Evolutionary conservation across 2,329 filamentous ascomycete species (phyloP).

Genomic region (Ceratocystis harringtonii): DNA sequence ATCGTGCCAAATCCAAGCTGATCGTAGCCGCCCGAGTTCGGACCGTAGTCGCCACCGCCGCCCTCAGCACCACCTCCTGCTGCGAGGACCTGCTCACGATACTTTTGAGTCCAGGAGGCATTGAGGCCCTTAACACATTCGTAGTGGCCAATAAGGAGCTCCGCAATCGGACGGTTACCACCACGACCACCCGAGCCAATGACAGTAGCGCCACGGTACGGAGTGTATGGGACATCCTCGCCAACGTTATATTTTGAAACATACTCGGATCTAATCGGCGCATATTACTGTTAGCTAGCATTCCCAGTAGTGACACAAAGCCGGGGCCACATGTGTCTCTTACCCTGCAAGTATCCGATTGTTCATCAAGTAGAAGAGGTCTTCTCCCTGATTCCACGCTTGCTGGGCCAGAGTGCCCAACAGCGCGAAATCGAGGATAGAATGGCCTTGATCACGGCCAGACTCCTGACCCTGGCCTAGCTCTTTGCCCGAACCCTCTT

Average conservation of each 20-base stretch:
- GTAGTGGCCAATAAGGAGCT: conserved; percentile 30
- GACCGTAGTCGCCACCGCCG: conserved; percentile 30
- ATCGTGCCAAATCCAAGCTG: conserved; percentile 25
- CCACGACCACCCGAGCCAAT: conserved; percentile 21
- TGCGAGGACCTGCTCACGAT: conserved; percentile 26
- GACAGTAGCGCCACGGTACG: background rate
- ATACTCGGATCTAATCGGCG: background rate
- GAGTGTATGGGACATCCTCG: background rate
- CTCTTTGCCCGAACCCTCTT: background rate
- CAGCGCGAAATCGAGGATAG: background rate
- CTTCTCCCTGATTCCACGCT: background rate
- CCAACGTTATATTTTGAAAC: background rate
- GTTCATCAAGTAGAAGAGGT: background rate
- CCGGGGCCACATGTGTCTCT: background rate
- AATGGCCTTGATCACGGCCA: background rate
- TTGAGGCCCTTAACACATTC: conserved; percentile 26
- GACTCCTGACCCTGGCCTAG: background rate
- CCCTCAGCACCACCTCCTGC: conserved; percentile 27
- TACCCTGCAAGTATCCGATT: background rate
- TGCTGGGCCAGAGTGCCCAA: background rate
- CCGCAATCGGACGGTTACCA: conserved; percentile 26
- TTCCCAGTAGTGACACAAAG: background rate
- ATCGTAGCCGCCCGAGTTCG: conserved; percentile 29
- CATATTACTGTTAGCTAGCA: background rate
- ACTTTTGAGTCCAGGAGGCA: conserved; percentile 26